Evolutionary conservation across 768 basidiomycete genomes (phyloP), one percentile per base, ranked within the genome.

Genomic region (Leccinum imitatum): DNA sequence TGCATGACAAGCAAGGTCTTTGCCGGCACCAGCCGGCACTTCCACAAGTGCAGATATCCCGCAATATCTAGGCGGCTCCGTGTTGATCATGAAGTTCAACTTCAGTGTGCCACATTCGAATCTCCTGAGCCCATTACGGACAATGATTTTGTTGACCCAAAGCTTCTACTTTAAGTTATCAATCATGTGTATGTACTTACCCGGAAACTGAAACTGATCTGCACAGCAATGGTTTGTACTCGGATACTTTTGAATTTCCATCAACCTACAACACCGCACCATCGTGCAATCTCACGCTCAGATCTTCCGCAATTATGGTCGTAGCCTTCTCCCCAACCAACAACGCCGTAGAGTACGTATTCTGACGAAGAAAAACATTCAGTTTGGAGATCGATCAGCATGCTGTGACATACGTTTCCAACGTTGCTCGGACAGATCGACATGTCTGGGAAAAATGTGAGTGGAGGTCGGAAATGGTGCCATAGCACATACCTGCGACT

Each of bases 101-200:
- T 30, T 30, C 9, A 30, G 30, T 30, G 30, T 30, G 9, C 30
- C 30, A 30, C 30, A 30, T 30, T 30, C 30, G 30, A 30, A 30
- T 30, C 30, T 30, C 30, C 30, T 30, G 30, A 30, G 30, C 30
- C 30, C 30, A 30, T 30, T 30, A 30, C 30, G 30, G 30, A 30
- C 30, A 0, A 30, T 30, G 0, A 30, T 30, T 30, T 30, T 30
- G 30, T 30, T 30, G 30, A 9, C 30, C 30, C 0, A 30, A 30
- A 30, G 30, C 30, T 30, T 30, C 30, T 30, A 30, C 30, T 30
- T 30, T 30, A 30, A 30, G 30, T 30, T 30, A 30, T 30, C 30
- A 30, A 30, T 30, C 30, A 30, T 30, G 0, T 30, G 60, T 78
- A 77, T 2, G 78, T 78, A 15, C 13, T 6, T 35, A 14, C 13